Evolutionary conservation across 495 filamentous ascomycete genomes (phyloP).

Genomic region (Xylaria curta): DNA sequence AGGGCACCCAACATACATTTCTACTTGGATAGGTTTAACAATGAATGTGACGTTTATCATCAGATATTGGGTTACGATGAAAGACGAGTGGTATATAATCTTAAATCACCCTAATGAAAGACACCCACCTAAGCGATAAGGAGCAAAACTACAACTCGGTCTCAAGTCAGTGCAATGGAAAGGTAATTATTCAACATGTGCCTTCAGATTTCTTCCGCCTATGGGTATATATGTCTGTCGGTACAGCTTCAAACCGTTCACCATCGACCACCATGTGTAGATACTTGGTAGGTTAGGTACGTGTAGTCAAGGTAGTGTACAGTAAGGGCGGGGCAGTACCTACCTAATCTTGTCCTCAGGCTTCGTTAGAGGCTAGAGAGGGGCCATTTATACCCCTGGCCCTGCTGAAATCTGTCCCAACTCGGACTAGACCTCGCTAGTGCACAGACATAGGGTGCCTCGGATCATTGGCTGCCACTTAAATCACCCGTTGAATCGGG

Average conservation of each 20-base stretch:
- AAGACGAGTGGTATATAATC: neutral
- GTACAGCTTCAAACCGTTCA: neutral
- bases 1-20: neutral
- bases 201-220: neutral
- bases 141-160: neutral
- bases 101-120: neutral
- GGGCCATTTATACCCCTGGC: neutral
- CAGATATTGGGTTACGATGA: neutral
- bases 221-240: neutral
- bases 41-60: neutral
- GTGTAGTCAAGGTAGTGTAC: neutral
- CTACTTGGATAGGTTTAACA: neutral
- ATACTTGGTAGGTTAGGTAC: neutral
- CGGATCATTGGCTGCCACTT: conserved; percentile 24
- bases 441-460: conserved; percentile 10
- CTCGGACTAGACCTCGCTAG: neutral
- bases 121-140: neutral
- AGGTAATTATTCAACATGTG: neutral
- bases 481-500: conserved; percentile 24
- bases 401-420: neutral
- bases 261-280: neutral
- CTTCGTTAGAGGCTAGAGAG: neutral
- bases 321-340: neutral
- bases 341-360: neutral
- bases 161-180: neutral